Evolutionary conservation across 2,329 filamentous ascomycete species (phyloP), one percentile per base, ranked within the genome.

Genomic region (Stagonosporopsis vannaccii): DNA sequence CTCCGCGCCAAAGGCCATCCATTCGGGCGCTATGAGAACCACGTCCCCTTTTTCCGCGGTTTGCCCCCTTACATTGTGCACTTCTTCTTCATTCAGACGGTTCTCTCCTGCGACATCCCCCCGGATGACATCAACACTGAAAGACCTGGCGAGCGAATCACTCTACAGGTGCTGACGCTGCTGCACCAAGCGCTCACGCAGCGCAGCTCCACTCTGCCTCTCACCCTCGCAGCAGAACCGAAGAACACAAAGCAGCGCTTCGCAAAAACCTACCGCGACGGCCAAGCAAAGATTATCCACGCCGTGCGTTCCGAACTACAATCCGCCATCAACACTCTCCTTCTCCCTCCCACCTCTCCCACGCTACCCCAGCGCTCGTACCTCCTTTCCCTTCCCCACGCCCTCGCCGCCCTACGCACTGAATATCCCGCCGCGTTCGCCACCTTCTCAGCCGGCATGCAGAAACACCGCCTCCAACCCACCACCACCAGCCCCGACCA

Each of bases 211-310:
- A 59, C 45, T 13, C 63, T 73, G 1, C 65, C 68, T 1, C 53
- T 66, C 1, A 23, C 35, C 4, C 20, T 58, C 5, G 9, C 50
- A 2, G 32, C 30, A 2, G 12, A 43, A 3, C 61, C 61, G 4
- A 42, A 42, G 2, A 81, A 79, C 57, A 41, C 62, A 2, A 78
- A 73, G 51, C 79, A 81, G 63, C 65, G 60, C 23, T 75, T 75
- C 41, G 78, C 79, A 2, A 72, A 71, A 33, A 75, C 78, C 6
- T 82, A 81, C 59, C 75, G 79, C 19, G 69, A 76, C 40, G 70
- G 76, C 6, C 79, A 81, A 62, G 66, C 67, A 2, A 63, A 52
- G 2, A 67, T 73, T 46, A 62, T 75, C 19, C 61, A 71, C 36
- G 52, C 60, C 7, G 62, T 72, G 4, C 60, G 62, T 5, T 13